phyloP scores from a whole-genome alignment of 495 filamentous ascomycete species.

The Aspergillus conjunctus region DNA sequence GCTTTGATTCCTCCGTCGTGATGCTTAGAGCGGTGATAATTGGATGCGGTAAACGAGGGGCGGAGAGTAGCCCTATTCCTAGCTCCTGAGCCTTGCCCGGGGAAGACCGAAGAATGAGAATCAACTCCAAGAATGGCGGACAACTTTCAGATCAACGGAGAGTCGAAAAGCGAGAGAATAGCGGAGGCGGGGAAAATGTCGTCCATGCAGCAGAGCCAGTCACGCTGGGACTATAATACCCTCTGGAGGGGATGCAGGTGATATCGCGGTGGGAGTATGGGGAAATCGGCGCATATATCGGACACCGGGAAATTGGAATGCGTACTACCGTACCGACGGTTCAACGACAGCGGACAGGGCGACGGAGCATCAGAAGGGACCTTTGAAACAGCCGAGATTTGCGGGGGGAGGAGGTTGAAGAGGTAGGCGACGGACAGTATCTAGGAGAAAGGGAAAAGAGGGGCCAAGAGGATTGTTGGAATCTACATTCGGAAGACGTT shows the following conservation, averaged over 20 bases:
- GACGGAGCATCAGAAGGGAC: background rate
- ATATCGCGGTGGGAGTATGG: background rate
- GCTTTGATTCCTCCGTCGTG: slow-evolving; percentile 13
- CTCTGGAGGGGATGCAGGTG: background rate
- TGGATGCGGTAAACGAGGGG: slow-evolving; percentile 7
- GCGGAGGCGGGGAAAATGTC: background rate
- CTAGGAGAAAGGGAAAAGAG: slow-evolving; percentile 1
- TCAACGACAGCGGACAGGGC: background rate
- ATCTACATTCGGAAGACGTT: background rate
- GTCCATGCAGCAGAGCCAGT: slow-evolving; percentile 9
- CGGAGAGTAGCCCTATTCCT: slow-evolving; percentile 6
- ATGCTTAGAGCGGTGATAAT: background rate
- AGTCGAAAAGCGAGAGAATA: slow-evolving; percentile 8
- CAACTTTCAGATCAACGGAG: slow-evolving; percentile 11
- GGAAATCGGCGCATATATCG: slow-evolving; percentile 1
- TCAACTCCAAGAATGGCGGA: background rate
- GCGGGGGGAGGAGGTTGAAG: background rate
- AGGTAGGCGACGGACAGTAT: background rate
- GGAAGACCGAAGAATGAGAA: slow-evolving; percentile 3
- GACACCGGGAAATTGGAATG: slow-evolving; percentile 7
- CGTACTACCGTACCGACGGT: background rate
- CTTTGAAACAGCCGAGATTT: background rate
- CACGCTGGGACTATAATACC: background rate
- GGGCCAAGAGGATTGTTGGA: background rate
- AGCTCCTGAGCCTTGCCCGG: background rate